Conservation (phyloP, 2,329 filamentous ascomycete genomes). For the Pseudogymnoascus sp. region DNA sequence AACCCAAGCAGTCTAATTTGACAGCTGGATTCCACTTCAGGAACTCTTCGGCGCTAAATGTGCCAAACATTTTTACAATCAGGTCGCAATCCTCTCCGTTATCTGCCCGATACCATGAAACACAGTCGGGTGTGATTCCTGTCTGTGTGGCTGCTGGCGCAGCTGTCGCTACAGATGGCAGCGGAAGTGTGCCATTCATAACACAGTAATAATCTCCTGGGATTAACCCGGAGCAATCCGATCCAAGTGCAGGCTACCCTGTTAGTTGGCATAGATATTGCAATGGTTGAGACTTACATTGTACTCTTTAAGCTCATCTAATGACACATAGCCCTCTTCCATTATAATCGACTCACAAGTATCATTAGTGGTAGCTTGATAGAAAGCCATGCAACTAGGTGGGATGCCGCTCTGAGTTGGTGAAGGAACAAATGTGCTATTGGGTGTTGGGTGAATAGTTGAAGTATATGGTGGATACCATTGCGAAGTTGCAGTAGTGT, state of each 20-base stretch:
- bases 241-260: not conserved
- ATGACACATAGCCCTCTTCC: not conserved
- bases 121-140: slow-evolving; percentile 3
- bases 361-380: slow-evolving; percentile 6
- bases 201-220: slow-evolving; percentile 12
- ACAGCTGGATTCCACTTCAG: slow-evolving; percentile 6
- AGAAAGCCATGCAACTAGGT: not conserved
- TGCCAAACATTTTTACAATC: slow-evolving; percentile 10
- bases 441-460: not conserved
- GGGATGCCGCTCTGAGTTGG: slow-evolving; percentile 4
- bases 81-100: not conserved
- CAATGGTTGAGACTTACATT: not conserved
- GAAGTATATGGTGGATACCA: slow-evolving; percentile 2
- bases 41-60: slow-evolving; percentile 1
- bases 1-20: not conserved
- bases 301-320: not conserved
- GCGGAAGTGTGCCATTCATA: slow-evolving; percentile 9
- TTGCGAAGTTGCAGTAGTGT: not conserved
- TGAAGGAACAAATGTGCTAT: not conserved
- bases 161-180: slow-evolving; percentile 7
- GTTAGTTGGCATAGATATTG: not conserved
- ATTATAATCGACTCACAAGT: not conserved
- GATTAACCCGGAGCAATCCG: slow-evolving; percentile 5
- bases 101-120: slow-evolving; percentile 10
- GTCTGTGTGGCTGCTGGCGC: slow-evolving; percentile 2